Evolutionary conservation across 768 basidiomycete genomes (phyloP), one percentile per base, ranked within the genome.

Genomic region (Collybia sp.): DNA sequence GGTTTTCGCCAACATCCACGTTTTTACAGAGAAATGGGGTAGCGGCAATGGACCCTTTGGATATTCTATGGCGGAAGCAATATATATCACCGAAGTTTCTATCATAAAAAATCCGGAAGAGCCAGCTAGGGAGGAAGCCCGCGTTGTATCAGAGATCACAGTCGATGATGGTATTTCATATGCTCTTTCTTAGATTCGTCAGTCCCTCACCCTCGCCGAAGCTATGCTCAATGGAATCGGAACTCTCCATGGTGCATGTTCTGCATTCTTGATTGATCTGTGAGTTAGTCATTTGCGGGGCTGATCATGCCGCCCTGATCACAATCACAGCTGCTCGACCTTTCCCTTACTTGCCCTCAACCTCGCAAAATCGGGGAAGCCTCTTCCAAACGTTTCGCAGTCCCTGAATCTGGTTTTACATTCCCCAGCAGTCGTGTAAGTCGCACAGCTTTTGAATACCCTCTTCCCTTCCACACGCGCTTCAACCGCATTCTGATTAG

Each of bases 161-260:
- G 73, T 76, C 6, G 58, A 66, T 33, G 63, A 72, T 54, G 76
- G 79, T 77, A 40, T 45, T 33, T 33, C 31, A 25, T 9, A 9
- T 20, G 15, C n/a, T n/a, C n/a, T n/a, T n/a, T n/a, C n/a, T n/a
- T n/a, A n/a, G n/a, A n/a, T n/a, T n/a, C n/a, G n/a, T n/a, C n/a
- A n/a, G n/a, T n/a, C n/a, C n/a, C n/a, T n/a, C n/a, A n/a, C n/a
- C n/a, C n/a, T n/a, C n/a, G n/a, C n/a, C 8, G 25, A 4, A 82
- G 80, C 82, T 49, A 81, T 82, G 79, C 42, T 81, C 8, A 81
- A 81, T 48, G 66, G 63, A 15, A 51, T 40, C 3, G 68, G 69
- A n/a, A 68, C 58, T 35, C 52, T 82, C 1, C 81, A 83, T 40
- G 80, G 80, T 19, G 79, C 71, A 15, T 82, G 80, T 51, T 67